Evolutionary conservation across 805 yeast genomes (phyloP), one percentile per base, ranked within the genome.

Genomic region (Wickerhamomyces chambardii): DNA sequence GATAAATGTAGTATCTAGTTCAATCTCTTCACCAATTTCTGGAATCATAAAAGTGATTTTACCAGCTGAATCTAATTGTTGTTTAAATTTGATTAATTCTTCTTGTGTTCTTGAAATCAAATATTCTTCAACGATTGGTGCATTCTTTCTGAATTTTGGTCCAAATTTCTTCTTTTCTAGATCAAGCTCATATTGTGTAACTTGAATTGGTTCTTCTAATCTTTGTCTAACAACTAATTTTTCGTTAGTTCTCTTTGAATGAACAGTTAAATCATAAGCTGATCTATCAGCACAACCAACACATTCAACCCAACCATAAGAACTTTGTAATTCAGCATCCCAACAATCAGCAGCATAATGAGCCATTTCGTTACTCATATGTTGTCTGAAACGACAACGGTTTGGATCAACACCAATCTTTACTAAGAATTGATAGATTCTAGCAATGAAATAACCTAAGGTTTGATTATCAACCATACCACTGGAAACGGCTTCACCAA

Each of bases 231-330:
- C 99, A 40, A 87, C 89, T 50, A 92, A 69, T 64, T 87, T 90
- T 67, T 86, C 96, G 63, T 86, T 86, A 39, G 98, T 92, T 64
- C 84, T 84, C 38, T 90, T 92, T 31, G 97, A 65, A 59, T 92
- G 99, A 42, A 94, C 98, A 33, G 90, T 74, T 61, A 92, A 75
- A 66, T 92, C 99, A 58, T 86, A 92, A 29, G 99, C 99, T 31
- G 95, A 84, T 70, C 99, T 79, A 66, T 92, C 99, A 46, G 99
- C 99, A 69, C 97, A 92, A 48, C 99, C 99, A 58, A 92, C 97
- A 78, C 98, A 94, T 69, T 92, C 99, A 51, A 92, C 84, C 99
- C 99, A 92, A 51, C 99, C 99, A 53, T 86, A 92, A 25, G 96
- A 85, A 30, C 96, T 80, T 50, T 84, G 79, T 53, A 92, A 71